phyloP scores from a whole-genome alignment of 2,329 filamentous ascomycete species.

The Claviceps arundinis region DNA sequence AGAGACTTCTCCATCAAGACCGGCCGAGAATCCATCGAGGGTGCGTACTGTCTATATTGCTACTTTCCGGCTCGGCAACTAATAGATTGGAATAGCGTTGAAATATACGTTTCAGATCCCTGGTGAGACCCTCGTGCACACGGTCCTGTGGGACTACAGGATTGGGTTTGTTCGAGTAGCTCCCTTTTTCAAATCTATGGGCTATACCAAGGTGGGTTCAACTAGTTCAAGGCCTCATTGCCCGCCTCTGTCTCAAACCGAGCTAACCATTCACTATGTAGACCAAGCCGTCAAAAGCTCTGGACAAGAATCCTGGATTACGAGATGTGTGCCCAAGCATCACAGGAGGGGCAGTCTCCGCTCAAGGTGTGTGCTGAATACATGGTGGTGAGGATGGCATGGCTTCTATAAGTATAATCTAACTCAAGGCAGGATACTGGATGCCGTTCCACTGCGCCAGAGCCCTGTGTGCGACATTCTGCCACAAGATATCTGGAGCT shows the following conservation, averaged over 20 bases:
- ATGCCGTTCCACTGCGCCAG: slow-evolving; percentile 80
- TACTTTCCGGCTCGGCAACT: background rate
- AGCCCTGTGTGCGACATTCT: slow-evolving; percentile 83
- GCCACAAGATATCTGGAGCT: slow-evolving; percentile 67
- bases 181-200: slow-evolving; percentile 83
- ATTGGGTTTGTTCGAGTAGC: slow-evolving; percentile 88
- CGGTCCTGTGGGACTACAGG: slow-evolving; percentile 95
- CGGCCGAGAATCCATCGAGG: slow-evolving; percentile 76
- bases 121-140: slow-evolving; percentile 51
- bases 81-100: slow-evolving; percentile 43
- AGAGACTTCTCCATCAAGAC: slow-evolving; percentile 80
- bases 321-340: slow-evolving; percentile 88
- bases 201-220: slow-evolving; percentile 63
- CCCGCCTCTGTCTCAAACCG: background rate
- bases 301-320: slow-evolving; percentile 65
- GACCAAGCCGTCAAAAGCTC: slow-evolving; percentile 80
- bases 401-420: slow-evolving; percentile 5
- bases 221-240: background rate
- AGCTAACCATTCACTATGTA: slow-evolving; percentile 22
- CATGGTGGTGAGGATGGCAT: background rate
- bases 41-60: slow-evolving; percentile 31
- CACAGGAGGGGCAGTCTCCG: slow-evolving; percentile 78
- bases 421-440: slow-evolving; percentile 64
- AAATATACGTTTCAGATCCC: slow-evolving; percentile 70
- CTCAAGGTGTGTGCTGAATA: slow-evolving; percentile 55